Percentiles rank a stretch among this genome's conserved stretches.
Conservation (phyloP, 140 eudicot genomes). For the Erigeron philadelphicus region DNA sequence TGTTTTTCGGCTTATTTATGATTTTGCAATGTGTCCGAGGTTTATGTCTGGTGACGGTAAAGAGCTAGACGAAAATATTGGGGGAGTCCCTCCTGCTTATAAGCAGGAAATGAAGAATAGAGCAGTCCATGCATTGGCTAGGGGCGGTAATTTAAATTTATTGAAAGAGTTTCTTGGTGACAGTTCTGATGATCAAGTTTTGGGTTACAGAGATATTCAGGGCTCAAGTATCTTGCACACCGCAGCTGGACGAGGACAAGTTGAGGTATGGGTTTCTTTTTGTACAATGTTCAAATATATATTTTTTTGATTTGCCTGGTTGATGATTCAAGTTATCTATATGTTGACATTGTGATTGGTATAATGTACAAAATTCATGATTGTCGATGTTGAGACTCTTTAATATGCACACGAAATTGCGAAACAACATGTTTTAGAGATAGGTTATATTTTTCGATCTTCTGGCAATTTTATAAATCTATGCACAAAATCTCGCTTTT, state of each 20-base stretch:
- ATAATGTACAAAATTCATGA: not conserved
- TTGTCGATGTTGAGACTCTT: not conserved
- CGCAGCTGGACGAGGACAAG: conserved; percentile 90
- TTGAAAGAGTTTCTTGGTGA: conserved; percentile 68
- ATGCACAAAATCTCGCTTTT: no score
- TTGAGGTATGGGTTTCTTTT: conserved; percentile 46
- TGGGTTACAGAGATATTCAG: conserved; percentile 66
- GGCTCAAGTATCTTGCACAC: conserved; percentile 80
- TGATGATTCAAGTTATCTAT: not conserved
- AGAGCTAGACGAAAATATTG: conserved; percentile 40
- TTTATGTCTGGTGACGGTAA: conserved; percentile 40
- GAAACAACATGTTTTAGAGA: no score
- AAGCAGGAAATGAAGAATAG: conserved; percentile 82
- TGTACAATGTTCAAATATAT: not conserved
- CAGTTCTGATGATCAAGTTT: conserved; percentile 38
- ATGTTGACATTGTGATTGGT: not conserved
- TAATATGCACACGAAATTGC: no score
- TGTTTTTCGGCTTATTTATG: conserved; percentile 67
- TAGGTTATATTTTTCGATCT: no score
- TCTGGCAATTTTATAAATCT: no score
- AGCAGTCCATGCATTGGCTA: conserved; percentile 86
- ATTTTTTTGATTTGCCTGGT: not conserved
- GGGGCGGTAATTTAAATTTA: conserved; percentile 71
- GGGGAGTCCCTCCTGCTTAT: conserved; percentile 60
- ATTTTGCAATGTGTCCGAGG: conserved; percentile 72